Evolutionary conservation across 106 monocot genomes (phyloP), one percentile per base, ranked within the genome.

Genomic region (Chionographis japonica): DNA sequence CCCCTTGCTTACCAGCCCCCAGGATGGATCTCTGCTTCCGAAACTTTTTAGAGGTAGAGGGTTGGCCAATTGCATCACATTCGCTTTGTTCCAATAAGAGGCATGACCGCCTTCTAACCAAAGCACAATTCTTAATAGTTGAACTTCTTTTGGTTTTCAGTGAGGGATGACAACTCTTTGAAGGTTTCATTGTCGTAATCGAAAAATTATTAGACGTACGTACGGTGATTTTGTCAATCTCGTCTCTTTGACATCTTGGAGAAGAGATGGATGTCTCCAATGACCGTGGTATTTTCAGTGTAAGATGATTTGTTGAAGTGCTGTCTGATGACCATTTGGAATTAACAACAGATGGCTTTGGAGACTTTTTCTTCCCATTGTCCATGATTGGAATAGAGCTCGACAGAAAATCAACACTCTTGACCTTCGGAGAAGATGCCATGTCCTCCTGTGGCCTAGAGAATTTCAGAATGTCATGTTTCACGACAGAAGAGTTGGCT

Each of bases 1-100:
- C 11, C 66, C 53, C 59, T 57, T 51, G 55, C 58, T 64, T 82
- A 39, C 66, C 19, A 57, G 41, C 61, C 49, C 67, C 71, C 42
- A 74, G 40, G 3, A 56, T 9, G 4, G 84, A 74, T 73, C 82
- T 73, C 8, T 60, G 65, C 69, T 83, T 88, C 53, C 63, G 82
- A 8, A 75, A 62, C 58, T 72, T 92, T 50, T 54, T 80, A 37
- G 67, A 70, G 18, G 59, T 59, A 16, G 61, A 19, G 0, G 52
- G 27, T 52, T 51, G 58, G 38, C 65, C 55, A 4, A 18, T 43
- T 39, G 49, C 53, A 56, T 73, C 66, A 57, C 8, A 39, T 18
- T 61, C 65, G 39, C 35, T 69, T 17, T 18, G 63, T 72, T 68
- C 67, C 11, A 58, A 20, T n/a, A 63, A 50, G 7, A 60, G 64